Evolutionary conservation across 768 basidiomycete species (phyloP).

Genomic region (Suillus tomentosus): DNA sequence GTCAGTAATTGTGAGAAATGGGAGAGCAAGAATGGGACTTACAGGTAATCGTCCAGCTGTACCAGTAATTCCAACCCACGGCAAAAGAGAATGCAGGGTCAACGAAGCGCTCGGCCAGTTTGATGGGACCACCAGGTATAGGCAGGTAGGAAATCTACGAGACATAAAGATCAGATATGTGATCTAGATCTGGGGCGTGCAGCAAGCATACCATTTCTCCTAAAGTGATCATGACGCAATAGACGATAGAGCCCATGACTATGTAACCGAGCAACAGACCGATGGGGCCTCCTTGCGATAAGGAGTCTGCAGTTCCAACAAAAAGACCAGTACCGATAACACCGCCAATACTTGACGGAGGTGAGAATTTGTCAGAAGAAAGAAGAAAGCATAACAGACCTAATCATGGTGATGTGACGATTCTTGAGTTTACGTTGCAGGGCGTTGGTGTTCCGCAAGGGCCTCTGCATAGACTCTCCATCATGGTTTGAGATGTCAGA

Average conservation of each 20-base stretch:
- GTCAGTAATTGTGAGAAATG: slow-evolving; percentile 23
- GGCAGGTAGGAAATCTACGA: slow-evolving; percentile 68
- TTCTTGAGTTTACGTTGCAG: slow-evolving; percentile 71
- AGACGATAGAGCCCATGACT: slow-evolving; percentile 66
- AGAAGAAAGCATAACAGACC: slow-evolving; percentile 36
- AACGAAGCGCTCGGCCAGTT: slow-evolving; percentile 79
- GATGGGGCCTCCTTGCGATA: slow-evolving; percentile 64
- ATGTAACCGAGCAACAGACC: slow-evolving; percentile 76
- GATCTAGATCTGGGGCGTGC: slow-evolving; percentile 51
- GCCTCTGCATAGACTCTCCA: slow-evolving; percentile 17
- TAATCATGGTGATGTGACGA: slow-evolving; percentile 83
- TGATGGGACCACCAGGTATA: slow-evolving; percentile 80
- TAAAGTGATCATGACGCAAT: slow-evolving; percentile 63
- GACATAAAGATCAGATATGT: slow-evolving; percentile 53
- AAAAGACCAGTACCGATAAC: slow-evolving; percentile 65
- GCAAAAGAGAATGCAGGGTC: slow-evolving; percentile 67
- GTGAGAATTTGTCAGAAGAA: background rate
- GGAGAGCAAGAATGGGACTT: background rate
- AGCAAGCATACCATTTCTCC: slow-evolving; percentile 74
- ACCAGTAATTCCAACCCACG: slow-evolving; percentile 60
- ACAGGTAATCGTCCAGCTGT: slow-evolving; percentile 32
- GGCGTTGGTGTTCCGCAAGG: background rate
- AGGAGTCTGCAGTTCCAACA: slow-evolving; percentile 60
- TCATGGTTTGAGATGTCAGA: slow-evolving; percentile 22
- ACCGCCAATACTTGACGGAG: slow-evolving; percentile 53